Evolutionary conservation across 495 filamentous ascomycete species (phyloP), one percentile per base, ranked within the genome.

Genomic region (Trichoderma gamsii): DNA sequence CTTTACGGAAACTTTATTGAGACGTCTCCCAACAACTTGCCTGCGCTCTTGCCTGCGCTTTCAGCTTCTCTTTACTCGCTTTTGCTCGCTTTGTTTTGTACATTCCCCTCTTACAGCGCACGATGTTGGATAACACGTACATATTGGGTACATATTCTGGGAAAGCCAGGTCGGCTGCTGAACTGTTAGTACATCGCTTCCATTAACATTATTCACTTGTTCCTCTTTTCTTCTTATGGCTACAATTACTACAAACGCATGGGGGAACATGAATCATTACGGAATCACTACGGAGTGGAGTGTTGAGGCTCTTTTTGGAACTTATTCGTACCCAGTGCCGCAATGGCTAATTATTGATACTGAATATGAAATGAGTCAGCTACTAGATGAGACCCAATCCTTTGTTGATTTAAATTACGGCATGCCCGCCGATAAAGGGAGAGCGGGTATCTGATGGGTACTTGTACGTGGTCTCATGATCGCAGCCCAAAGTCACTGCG

Each of bases 1-100:
- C 8, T 52, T 52, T 81, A 18, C 61, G n/a, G 18, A 32, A 38
- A 38, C 27, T 61, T 32, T 32, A 27, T 61, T 18, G 27, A 61
- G 56, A 61, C 23, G 56, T 61, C 56, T 61, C 16, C 27, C 44
- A 16, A 15, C 29, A 4, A 29, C 1, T 29, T 29, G 29, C 29
- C 29, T 29, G 29, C n/a, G n/a, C n/a, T n/a, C n/a, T n/a, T n/a
- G n/a, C n/a, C n/a, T n/a, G 29, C 13, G n/a, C 12, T 12, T 49
- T 49, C 44, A 15, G 44, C n/a, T n/a, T 49, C 44, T 49, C 44
- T 49, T 4, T 11, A 4, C 18, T 61, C 21, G 7, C 23, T 21
- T 56, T 13, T 49, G 13, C 2, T 49, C 12, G 44, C 44, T 16
- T 15, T 52, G n/a, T 25, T n/a, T 52, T 21, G 15, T 51, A 29